Percentiles rank a stretch among this genome's conserved stretches.
Evolutionary conservation across 139 green algal genomes (phyloP).

Genomic region (Chlamydomonas sp.): DNA sequence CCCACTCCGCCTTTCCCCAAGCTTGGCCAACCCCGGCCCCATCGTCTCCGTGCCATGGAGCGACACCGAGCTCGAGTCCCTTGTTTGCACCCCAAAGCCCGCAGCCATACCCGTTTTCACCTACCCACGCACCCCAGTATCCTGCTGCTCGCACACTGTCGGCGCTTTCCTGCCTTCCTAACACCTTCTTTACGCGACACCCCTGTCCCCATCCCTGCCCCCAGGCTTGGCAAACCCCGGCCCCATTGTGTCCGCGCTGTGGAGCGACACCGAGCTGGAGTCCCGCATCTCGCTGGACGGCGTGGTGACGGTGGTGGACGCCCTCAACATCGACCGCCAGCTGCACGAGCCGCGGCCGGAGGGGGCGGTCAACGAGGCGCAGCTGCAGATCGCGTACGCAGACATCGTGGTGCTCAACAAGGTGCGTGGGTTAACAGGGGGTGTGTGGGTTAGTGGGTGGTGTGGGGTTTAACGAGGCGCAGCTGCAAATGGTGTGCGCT

Average conservation of each 20-base stretch:
- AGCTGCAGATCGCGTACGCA: conserved; percentile 87
- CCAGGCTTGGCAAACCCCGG: conserved; percentile 89
- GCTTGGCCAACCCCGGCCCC: conserved; percentile 88
- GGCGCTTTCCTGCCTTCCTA: no score
- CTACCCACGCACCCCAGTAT: not conserved
- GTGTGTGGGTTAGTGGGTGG: not conserved
- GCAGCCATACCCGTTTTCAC: not conserved
- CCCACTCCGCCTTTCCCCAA: conserved; percentile 24
- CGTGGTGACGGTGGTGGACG: conserved; percentile 92
- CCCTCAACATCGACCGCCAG: conserved; percentile 74
- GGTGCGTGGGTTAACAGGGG: conserved; percentile 39
- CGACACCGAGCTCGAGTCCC: conserved; percentile 84
- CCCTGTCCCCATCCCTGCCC: not conserved
- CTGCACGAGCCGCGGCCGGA: conserved; percentile 57
- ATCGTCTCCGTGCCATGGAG: conserved; percentile 89
- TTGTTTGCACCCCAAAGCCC: no score
- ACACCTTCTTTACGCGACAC: no score
- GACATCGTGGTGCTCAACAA: conserved; percentile 93
- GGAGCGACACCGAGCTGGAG: conserved; percentile 90
- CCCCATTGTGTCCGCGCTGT: conserved; percentile 85
- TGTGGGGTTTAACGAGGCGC: conserved; percentile 77
- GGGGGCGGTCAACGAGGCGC: conserved; percentile 80
- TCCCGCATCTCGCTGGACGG: conserved; percentile 76
- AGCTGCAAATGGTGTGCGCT: conserved; percentile 86
- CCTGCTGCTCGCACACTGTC: not conserved